phyloP scores from a whole-genome alignment of 768 basidiomycete genomes.

The Leccinum arenicola region DNA sequence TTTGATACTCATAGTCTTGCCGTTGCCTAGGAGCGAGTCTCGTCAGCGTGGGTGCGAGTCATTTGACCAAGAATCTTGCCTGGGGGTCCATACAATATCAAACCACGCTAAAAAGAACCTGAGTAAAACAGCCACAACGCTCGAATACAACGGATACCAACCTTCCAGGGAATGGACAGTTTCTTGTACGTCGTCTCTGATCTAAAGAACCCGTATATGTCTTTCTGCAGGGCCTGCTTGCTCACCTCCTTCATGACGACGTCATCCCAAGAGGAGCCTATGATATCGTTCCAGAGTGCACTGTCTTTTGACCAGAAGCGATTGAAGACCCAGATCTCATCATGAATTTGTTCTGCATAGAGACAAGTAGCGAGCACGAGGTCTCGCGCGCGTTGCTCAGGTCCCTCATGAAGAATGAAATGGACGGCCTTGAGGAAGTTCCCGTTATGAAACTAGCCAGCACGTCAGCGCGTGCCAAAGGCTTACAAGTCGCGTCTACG shows the following conservation, averaged over 20 bases:
- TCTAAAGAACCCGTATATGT: conserved; percentile 78
- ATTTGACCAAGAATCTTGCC: conserved; percentile 35
- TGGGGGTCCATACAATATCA: conserved; percentile 84
- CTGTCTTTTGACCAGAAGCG: conserved; percentile 64
- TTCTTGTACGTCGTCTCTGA: conserved; percentile 71
- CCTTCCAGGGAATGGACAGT: conserved; percentile 83
- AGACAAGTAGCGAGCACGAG: conserved; percentile 53
- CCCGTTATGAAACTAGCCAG: conserved; percentile 29
- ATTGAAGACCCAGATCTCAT: conserved; percentile 79
- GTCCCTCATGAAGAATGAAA: conserved; percentile 62
- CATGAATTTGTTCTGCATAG: conserved; percentile 51
- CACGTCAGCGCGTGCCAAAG: not conserved
- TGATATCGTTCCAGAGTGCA: conserved; percentile 57
- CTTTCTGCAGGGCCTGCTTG: conserved; percentile 68
- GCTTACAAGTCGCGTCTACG: not conserved
- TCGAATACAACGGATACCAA: conserved; percentile 19
- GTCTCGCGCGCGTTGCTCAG: conserved; percentile 47
- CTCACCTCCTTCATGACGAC: conserved; percentile 69
- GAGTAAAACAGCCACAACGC: not conserved
- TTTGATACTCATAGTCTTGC: conserved; percentile 82
- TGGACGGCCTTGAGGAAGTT: conserved; percentile 30
- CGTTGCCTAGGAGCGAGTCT: conserved; percentile 55
- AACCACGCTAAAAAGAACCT: conserved; percentile 53
- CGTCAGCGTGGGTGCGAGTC: not conserved
- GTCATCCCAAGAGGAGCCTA: conserved; percentile 70